These are phyloP conservation scores for Ogataea hybrid DNA, from an alignment of 1,139 yeast species.

Conservation along the genomic window DNA sequence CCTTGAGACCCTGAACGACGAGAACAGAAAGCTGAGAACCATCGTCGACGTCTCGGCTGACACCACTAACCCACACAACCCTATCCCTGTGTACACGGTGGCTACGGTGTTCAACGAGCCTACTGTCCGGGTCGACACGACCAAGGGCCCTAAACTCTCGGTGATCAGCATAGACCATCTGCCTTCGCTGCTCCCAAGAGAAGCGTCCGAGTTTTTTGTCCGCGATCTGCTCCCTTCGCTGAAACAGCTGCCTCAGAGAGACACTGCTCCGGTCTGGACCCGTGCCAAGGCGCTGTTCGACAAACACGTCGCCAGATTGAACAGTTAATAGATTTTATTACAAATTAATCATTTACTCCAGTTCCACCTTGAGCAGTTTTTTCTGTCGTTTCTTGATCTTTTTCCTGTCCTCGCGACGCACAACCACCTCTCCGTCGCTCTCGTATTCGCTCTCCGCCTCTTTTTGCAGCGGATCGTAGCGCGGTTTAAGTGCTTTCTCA, in stretches of 20 bases:
- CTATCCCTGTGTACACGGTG: slow-evolving; percentile 86
- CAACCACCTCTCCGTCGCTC: slow-evolving; percentile 51
- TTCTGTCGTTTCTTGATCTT: slow-evolving; percentile 34
- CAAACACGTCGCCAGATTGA: slow-evolving; percentile 71
- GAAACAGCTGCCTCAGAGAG: slow-evolving; percentile 77
- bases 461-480: slow-evolving; percentile 43
- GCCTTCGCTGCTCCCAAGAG: slow-evolving; percentile 94
- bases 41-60: slow-evolving; percentile 98
- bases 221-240: slow-evolving; percentile 85
- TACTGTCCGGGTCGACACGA: slow-evolving; percentile 76
- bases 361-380: slow-evolving; percentile 51
- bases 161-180: slow-evolving; percentile 97
- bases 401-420: slow-evolving; percentile 46
- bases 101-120: slow-evolving; percentile 92
- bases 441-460: slow-evolving; percentile 60
- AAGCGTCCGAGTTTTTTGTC: slow-evolving; percentile 89
- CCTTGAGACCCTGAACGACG: slow-evolving; percentile 60
- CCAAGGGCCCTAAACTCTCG: slow-evolving; percentile 79
- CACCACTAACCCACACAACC: slow-evolving; percentile 97
- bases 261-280: slow-evolving; percentile 85
- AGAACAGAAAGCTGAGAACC: slow-evolving; percentile 74
- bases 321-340: slow-evolving; percentile 1
- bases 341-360: slow-evolving; percentile 39
- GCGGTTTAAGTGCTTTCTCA: slow-evolving; percentile 75
- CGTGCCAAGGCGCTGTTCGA: slow-evolving; percentile 82